These are phyloP conservation scores for Camelina sativa DNA, from an alignment of 345 rosid genomes.

Conservation along the genomic window DNA sequence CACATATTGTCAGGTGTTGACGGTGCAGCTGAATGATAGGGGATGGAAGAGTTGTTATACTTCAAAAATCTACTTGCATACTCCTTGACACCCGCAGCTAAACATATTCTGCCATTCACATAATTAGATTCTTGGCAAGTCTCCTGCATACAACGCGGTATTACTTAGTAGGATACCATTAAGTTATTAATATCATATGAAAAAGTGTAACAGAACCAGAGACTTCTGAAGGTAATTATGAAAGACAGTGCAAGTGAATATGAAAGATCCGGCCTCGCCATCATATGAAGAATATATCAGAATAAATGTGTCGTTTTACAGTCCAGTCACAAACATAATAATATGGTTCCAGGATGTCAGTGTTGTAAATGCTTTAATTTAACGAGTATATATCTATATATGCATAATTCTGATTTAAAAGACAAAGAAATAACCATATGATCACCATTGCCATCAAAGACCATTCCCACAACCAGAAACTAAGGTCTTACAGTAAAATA, in stretches of 20 bases:
- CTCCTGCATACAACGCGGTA: conserved; percentile 53
- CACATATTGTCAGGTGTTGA: conserved; percentile 61
- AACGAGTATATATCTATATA: not conserved
- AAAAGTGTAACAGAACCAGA: conserved; percentile 26
- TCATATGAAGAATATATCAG: conserved; percentile 10
- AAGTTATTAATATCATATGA: conserved; percentile 18
- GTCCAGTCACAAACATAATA: conserved; percentile 25
- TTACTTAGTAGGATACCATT: conserved; percentile 25
- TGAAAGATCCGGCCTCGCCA: conserved; percentile 2
- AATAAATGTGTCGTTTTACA: conserved; percentile 1
- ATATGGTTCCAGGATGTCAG: conserved; percentile 26
- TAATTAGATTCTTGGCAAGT: conserved; percentile 47
- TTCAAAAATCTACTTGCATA: conserved; percentile 88
- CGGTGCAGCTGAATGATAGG: conserved; percentile 66
- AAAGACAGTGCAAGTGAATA: conserved; percentile 17
- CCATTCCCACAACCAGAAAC: not conserved
- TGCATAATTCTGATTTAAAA: not conserved
- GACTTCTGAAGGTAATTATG: conserved; percentile 7
- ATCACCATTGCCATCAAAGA: conserved; percentile 24
- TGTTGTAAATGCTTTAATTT: conserved; percentile 18
- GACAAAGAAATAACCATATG: conserved; percentile 26
- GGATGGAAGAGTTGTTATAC: conserved; percentile 53
- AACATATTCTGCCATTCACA: conserved; percentile 47
- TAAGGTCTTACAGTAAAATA: conserved; percentile 34
- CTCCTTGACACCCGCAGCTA: conserved; percentile 53